A percentile compares a stretch with the other conserved stretches of the same genome.
These are phyloP conservation scores for Chenopodium suecicum DNA, from an alignment of 148 eudicot genomes.

Conservation along the genomic window DNA sequence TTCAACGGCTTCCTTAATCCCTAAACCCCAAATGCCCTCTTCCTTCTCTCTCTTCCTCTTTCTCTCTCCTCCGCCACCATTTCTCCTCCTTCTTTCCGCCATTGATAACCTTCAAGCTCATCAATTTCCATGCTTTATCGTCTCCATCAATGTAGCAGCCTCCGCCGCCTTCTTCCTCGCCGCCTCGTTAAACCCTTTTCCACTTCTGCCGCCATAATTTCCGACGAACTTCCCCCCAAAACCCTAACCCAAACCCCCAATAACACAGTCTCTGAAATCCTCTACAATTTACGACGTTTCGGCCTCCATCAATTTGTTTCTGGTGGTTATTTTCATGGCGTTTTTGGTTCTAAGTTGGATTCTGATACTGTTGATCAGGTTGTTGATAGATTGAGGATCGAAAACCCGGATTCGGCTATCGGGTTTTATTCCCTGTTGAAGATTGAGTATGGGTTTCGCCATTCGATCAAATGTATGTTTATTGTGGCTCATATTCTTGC, in stretches of 20 bases:
- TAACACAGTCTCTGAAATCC: slow-evolving; percentile 20
- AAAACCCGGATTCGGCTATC: slow-evolving; percentile 36
- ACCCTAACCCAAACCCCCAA: neutral
- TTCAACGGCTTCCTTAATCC: slow-evolving; percentile 31
- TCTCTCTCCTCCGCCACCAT: neutral
- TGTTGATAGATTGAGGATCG: slow-evolving; percentile 28
- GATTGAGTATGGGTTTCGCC: slow-evolving; percentile 48
- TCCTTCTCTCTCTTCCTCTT: neutral
- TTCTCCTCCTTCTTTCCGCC: too few species aligned
- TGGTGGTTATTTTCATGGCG: slow-evolving; percentile 22
- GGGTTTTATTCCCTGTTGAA: slow-evolving; percentile 43
- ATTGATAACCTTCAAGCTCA: neutral
- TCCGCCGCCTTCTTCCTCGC: slow-evolving; percentile 25
- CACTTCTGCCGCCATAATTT: slow-evolving; percentile 25
- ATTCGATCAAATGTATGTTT: slow-evolving; percentile 41
- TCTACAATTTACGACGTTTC: slow-evolving; percentile 21
- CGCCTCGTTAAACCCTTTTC: slow-evolving; percentile 32
- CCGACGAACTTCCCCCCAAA: slow-evolving; percentile 19
- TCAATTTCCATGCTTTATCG: slow-evolving; percentile 42
- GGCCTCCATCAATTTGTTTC: slow-evolving; percentile 24
- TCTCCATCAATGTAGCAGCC: slow-evolving; percentile 31
- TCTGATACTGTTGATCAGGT: slow-evolving; percentile 37
- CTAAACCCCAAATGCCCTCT: neutral
- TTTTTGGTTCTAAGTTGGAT: slow-evolving; percentile 23
- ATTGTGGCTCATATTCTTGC: slow-evolving; percentile 64